Evolutionary conservation across 768 basidiomycete genomes (phyloP).

Genomic region (Cystobasidium onofrii): DNA sequence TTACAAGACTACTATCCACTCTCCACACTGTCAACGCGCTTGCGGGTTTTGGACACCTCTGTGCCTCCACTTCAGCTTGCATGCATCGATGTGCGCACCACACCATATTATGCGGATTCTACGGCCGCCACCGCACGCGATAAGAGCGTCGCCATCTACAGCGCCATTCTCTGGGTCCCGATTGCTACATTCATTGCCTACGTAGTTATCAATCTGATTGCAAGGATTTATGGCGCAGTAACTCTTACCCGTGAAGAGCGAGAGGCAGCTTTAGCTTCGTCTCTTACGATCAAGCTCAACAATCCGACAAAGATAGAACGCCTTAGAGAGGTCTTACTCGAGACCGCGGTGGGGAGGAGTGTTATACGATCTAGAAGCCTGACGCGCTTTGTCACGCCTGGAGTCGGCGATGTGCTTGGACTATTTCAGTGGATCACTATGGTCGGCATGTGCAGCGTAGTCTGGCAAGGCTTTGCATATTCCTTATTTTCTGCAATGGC

Average conservation of each 20-base stretch:
- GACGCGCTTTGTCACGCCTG: conserved; percentile 85
- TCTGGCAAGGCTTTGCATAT: conserved; percentile 92
- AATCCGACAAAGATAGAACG: conserved; percentile 53
- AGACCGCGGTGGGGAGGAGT: conserved; percentile 85
- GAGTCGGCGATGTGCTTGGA: conserved; percentile 80
- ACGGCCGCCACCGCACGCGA: conserved; percentile 45
- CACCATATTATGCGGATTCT: conserved; percentile 51
- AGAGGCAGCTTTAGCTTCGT: conserved; percentile 54
- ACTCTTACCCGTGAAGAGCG: conserved; percentile 59
- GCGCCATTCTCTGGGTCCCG: conserved; percentile 58
- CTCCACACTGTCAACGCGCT: conserved; percentile 70
- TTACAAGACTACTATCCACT: conserved; percentile 61
- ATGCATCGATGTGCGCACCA: conserved; percentile 69
- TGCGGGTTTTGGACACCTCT: conserved; percentile 78
- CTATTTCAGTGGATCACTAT: conserved; percentile 86
- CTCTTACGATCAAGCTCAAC: conserved; percentile 37
- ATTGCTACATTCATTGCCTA: conserved; percentile 68
- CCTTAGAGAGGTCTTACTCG: conserved; percentile 78
- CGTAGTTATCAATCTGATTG: conserved; percentile 71
- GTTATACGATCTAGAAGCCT: conserved; percentile 75
- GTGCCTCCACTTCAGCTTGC: conserved; percentile 63
- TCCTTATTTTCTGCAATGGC: conserved; percentile 44
- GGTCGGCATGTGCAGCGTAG: conserved; percentile 83
- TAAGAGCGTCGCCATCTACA: conserved; percentile 36
- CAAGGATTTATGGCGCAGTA: conserved; percentile 78